Evolutionary conservation across 169 alveolate species (phyloP).

Genomic region (Plasmodium inui): DNA sequence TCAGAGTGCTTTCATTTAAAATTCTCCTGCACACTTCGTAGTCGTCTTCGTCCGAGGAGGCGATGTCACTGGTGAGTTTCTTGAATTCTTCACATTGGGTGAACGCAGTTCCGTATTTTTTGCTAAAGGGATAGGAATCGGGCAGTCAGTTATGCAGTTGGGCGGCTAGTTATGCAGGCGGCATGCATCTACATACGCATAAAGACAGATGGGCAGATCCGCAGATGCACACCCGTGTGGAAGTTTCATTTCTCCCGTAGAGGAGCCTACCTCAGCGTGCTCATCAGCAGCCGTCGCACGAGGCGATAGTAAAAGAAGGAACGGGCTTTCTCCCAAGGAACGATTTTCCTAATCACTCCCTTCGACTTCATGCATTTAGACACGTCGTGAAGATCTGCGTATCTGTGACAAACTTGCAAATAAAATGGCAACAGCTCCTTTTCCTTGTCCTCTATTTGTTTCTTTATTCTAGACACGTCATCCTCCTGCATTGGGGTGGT

Average conservation of each 20-base stretch:
- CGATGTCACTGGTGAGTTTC: slow-evolving; percentile 10
- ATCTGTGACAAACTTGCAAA: slow-evolving; percentile 84
- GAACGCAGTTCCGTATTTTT: slow-evolving; percentile 5
- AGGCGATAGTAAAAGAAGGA: slow-evolving; percentile 84
- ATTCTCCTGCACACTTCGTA: slow-evolving; percentile 50
- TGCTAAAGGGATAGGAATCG: slow-evolving; percentile 14
- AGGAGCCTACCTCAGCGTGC: slow-evolving; percentile 71
- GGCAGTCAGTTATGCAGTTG: not conserved
- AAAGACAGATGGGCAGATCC: not conserved
- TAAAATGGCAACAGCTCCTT: slow-evolving; percentile 80
- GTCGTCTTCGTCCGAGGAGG: slow-evolving; percentile 31
- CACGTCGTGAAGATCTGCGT: slow-evolving; percentile 90
- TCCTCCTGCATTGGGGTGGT: slow-evolving; percentile 54
- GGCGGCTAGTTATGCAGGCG: not conserved
- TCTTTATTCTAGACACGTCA: slow-evolving; percentile 61
- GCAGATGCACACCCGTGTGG: not conserved
- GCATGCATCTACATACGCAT: not conserved
- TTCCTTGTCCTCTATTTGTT: slow-evolving; percentile 78
- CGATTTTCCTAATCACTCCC: slow-evolving; percentile 84
- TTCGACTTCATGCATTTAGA: slow-evolving; percentile 89
- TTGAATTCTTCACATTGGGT: slow-evolving; percentile 45
- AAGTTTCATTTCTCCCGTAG: not conserved
- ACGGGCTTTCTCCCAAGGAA: slow-evolving; percentile 86
- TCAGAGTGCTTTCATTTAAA: slow-evolving; percentile 33
- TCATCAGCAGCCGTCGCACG: slow-evolving; percentile 79